phyloP scores from a whole-genome alignment of 2,329 filamentous ascomycete genomes.

The Neonectria sp. region DNA sequence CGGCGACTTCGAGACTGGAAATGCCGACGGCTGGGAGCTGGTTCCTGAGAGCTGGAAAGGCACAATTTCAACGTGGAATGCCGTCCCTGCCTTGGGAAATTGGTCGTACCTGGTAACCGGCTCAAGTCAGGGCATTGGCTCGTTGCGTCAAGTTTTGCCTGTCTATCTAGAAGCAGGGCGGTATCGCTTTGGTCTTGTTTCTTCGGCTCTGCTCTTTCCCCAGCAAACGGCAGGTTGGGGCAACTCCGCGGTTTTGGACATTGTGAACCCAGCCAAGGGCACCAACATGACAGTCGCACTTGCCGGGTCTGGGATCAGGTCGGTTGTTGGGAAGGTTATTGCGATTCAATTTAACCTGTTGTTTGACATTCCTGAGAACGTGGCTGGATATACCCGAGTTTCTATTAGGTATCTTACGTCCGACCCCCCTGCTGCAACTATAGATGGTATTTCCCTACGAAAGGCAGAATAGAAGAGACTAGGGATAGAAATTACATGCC shows the following conservation, averaged over 20 bases:
- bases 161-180: constrained; percentile 27
- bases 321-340: not conserved
- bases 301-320: not conserved
- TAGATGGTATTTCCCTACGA: constrained; percentile 12
- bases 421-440: not conserved
- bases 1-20: constrained; percentile 26
- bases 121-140: constrained; percentile 13
- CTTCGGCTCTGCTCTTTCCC: not conserved
- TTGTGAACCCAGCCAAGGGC: constrained; percentile 22
- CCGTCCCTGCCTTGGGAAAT: not conserved
- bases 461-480: not conserved
- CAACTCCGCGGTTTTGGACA: constrained; percentile 2
- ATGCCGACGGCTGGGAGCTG: constrained; percentile 22
- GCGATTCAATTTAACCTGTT: not conserved
- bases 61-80: constrained; percentile 6
- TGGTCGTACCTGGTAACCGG: constrained; percentile 14
- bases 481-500: too few relatives aligned
- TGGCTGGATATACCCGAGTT: constrained; percentile 27
- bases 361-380: constrained; percentile 9
- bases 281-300: constrained; percentile 23
- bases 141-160: constrained; percentile 5
- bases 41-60: constrained; percentile 21
- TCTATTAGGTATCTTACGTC: constrained; percentile 13
- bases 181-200: constrained; percentile 5
- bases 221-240: constrained; percentile 2